phyloP scores from a whole-genome alignment of 179 eudicot species.

The Silene noctiflora region DNA sequence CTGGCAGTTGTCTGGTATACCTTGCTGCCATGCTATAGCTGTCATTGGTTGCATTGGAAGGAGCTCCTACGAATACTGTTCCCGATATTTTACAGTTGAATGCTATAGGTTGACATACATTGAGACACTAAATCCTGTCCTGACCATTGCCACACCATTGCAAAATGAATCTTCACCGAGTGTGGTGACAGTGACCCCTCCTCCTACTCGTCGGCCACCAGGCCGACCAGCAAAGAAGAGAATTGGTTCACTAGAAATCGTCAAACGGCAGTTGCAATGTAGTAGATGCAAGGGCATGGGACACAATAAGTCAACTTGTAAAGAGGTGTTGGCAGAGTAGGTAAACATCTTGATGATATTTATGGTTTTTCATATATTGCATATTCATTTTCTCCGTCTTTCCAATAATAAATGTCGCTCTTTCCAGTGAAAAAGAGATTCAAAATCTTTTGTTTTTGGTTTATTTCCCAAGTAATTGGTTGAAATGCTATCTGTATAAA shows the following conservation, averaged over 20 bases:
- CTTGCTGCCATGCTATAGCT: slow-evolving; percentile 82
- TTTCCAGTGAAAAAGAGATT: slow-evolving; percentile 7
- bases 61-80: slow-evolving; percentile 62
- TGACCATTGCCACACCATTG: slow-evolving; percentile 37
- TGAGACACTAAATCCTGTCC: slow-evolving; percentile 64
- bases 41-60: slow-evolving; percentile 56
- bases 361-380: background rate
- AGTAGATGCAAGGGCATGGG: slow-evolving; percentile 85
- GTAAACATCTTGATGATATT: slow-evolving; percentile 21
- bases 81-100: slow-evolving; percentile 57
- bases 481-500: no score
- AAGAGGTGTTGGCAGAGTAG: slow-evolving; percentile 47
- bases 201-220: slow-evolving; percentile 86
- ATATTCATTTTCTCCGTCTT: background rate
- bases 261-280: slow-evolving; percentile 74
- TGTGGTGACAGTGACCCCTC: slow-evolving; percentile 65
- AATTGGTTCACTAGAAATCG: slow-evolving; percentile 43
- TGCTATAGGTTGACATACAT: slow-evolving; percentile 67
- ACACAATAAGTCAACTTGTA: slow-evolving; percentile 89
- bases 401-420: background rate
- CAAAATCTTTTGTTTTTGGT: background rate
- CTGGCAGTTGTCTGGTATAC: slow-evolving; percentile 82
- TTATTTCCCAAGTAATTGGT: no score
- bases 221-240: slow-evolving; percentile 76
- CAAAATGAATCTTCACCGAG: slow-evolving; percentile 40